phyloP scores from a whole-genome alignment of 2,329 filamentous ascomycete genomes.

The Xylariaceae sp. region DNA sequence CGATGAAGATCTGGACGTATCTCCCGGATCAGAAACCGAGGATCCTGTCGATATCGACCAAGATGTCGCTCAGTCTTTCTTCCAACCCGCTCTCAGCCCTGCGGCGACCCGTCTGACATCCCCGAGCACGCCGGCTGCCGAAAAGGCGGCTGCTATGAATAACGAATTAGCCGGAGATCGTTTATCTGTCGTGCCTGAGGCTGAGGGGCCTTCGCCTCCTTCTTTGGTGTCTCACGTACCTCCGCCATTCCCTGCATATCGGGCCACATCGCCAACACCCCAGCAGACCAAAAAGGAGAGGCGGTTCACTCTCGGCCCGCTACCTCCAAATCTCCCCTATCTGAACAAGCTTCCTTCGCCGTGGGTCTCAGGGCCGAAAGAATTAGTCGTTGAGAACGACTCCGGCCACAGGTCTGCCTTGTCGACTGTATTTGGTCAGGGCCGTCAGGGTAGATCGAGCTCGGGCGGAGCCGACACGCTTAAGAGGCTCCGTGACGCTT shows the following conservation, averaged over 20 bases:
- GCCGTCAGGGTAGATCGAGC: slow-evolving; percentile 44
- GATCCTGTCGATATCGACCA: slow-evolving; percentile 40
- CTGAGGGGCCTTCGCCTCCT: slow-evolving; percentile 28
- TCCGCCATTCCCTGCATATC: slow-evolving; percentile 2
- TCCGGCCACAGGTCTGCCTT: slow-evolving; percentile 34
- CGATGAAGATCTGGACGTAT: slow-evolving; percentile 23
- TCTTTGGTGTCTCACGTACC: slow-evolving; percentile 12
- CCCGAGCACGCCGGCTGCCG: slow-evolving; percentile 49
- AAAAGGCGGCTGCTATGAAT: slow-evolving; percentile 51
- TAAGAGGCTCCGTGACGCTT: slow-evolving; percentile 49
- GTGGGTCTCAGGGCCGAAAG: slow-evolving; percentile 40
- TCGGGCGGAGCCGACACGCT: slow-evolving; percentile 54
- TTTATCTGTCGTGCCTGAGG: slow-evolving; percentile 34
- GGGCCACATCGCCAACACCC: slow-evolving; percentile 3
- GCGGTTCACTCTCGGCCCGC: slow-evolving; percentile 26
- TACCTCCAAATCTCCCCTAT: slow-evolving; percentile 20
- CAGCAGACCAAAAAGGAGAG: slow-evolving; percentile 21
- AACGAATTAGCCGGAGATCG: slow-evolving; percentile 34
- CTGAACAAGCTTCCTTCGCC: slow-evolving; percentile 28
- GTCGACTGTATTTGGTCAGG: slow-evolving; percentile 42
- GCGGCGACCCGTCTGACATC: slow-evolving; percentile 51
- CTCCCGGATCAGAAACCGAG: slow-evolving; percentile 29
- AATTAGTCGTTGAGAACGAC: slow-evolving; percentile 31
- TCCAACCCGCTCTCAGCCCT: slow-evolving; percentile 54
- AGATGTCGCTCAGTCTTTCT: slow-evolving; percentile 54